Conservation (phyloP, 208 protist genomes). For the Trypanosoma caninum region DNA sequence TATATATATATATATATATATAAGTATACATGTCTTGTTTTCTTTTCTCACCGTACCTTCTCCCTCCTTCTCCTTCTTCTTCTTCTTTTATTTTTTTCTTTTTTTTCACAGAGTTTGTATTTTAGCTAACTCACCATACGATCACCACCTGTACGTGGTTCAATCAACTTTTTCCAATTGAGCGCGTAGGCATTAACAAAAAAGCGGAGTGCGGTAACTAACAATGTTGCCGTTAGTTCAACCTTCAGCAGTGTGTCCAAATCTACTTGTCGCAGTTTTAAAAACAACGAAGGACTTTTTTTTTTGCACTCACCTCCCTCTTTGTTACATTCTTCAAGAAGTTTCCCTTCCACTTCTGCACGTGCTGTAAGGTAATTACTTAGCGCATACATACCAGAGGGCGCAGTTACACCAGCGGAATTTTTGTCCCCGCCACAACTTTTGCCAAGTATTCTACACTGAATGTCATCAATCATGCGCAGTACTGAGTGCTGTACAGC, state of each 20-base stretch:
- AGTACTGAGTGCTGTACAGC: conserved; percentile 71
- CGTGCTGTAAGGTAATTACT: conserved; percentile 59
- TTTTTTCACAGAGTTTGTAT: neutral
- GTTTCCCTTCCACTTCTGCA: conserved; percentile 58
- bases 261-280: conserved; percentile 71
- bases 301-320: neutral
- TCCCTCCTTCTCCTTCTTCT: neutral
- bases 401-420: neutral
- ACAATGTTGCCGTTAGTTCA: conserved; percentile 51
- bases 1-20: neutral
- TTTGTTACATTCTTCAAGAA: conserved; percentile 41
- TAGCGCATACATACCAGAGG: conserved; percentile 37
- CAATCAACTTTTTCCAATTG: conserved; percentile 88
- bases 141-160: conserved; percentile 53
- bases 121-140: conserved; percentile 53
- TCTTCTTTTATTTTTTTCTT: neutral
- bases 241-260: conserved; percentile 51
- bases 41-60: neutral
- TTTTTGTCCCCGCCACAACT: conserved; percentile 30
- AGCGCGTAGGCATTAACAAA: conserved; percentile 74
- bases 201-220: conserved; percentile 49
- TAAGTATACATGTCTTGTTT: neutral
- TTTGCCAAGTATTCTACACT: conserved; percentile 31
- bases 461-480: conserved; percentile 53
- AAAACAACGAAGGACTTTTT: conserved; percentile 41